A percentile compares a stretch with the other conserved stretches of the same genome.
Conservation (phyloP, 2,329 filamentous ascomycete species). For the Emergomyces pasteurianus region DNA sequence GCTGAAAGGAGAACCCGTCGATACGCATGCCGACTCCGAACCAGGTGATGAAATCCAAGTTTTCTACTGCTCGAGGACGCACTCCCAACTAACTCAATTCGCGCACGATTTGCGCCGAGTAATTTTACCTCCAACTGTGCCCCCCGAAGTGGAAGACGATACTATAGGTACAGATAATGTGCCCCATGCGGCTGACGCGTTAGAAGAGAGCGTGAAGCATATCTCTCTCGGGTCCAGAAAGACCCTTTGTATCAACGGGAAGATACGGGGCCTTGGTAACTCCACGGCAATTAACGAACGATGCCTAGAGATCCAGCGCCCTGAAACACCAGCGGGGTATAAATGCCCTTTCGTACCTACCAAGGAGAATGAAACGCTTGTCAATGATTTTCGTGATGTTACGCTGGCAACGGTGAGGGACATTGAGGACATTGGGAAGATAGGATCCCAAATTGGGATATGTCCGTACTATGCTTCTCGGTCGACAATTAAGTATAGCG, state of each 20-base stretch:
- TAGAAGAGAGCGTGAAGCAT: conserved; percentile 59
- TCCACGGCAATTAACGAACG: conserved; percentile 83
- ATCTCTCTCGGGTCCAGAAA: conserved; percentile 76
- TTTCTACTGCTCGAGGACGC: conserved; percentile 84
- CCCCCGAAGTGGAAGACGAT: conserved; percentile 25
- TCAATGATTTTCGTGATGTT: conserved; percentile 74
- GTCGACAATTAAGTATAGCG: conserved; percentile 65
- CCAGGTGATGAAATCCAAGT: conserved; percentile 60
- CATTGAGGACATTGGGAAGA: conserved; percentile 74
- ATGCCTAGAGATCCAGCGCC: conserved; percentile 79
- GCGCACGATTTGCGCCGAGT: conserved; percentile 70
- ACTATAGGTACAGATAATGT: conserved; percentile 10
- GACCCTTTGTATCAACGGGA: conserved; percentile 77
- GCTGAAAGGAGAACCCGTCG: conserved; percentile 37
- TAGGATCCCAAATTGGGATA: conserved; percentile 68
- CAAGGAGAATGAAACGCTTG: conserved; percentile 59
- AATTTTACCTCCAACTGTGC: conserved; percentile 60
- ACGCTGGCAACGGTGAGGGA: conserved; percentile 75
- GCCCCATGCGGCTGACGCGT: conserved; percentile 10
- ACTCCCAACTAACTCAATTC: conserved; percentile 85
- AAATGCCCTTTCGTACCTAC: conserved; percentile 67
- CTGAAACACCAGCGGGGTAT: conserved; percentile 47
- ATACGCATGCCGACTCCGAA: conserved; percentile 34
- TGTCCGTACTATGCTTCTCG: conserved; percentile 97
- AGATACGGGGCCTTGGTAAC: conserved; percentile 57